Conservation (phyloP, 768 basidiomycete species). For the Rhodosporidiobolus sp. region DNA sequence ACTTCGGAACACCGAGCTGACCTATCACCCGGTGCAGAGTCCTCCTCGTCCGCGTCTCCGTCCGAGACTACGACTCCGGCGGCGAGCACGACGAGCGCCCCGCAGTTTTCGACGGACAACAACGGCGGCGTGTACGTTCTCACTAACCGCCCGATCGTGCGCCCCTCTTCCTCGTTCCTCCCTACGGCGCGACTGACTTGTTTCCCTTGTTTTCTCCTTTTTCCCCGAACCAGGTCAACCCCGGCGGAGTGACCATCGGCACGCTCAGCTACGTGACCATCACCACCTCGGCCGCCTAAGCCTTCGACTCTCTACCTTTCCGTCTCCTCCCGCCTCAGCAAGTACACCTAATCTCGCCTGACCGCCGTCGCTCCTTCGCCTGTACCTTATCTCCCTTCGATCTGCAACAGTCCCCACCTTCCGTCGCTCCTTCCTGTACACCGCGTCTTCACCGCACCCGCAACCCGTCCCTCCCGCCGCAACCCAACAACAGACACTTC, state of each 20-base stretch:
- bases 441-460: no score
- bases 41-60: constrained; percentile 6
- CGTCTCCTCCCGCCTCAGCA: no score
- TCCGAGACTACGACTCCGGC: background rate
- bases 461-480: no score
- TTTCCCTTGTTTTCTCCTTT: no score
- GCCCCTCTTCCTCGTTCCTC: background rate
- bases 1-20: background rate
- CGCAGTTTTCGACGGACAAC: constrained; percentile 9
- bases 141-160: constrained; percentile 32
- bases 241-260: constrained; percentile 28
- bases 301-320: no score
- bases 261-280: constrained; percentile 19
- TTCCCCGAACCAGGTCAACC: constrained; percentile 11
- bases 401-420: no score
- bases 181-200: background rate
- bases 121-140: constrained; percentile 17
- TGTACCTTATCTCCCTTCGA: no score
- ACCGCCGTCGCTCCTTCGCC: no score
- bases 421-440: no score
- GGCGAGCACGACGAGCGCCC: background rate
- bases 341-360: no score
- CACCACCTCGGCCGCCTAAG: background rate
- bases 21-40: no score
- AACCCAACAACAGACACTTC: no score